Percentiles rank a stretch among this genome's conserved stretches.
phyloP scores from a whole-genome alignment of 1,284 basidiomycete genomes.

The Apiotrichum mycotoxinovorans region DNA sequence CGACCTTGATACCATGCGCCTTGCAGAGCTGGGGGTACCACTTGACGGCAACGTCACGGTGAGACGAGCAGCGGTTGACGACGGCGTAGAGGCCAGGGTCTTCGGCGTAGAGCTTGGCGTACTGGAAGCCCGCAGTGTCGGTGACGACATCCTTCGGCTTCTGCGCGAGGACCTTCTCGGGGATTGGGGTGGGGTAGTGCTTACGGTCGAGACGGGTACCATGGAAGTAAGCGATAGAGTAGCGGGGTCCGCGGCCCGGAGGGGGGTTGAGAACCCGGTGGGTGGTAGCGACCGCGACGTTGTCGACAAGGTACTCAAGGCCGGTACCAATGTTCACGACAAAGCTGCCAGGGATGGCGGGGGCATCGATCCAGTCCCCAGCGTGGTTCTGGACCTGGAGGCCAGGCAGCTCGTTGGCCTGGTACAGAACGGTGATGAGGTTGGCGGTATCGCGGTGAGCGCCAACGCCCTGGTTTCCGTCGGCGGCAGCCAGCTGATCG shows the following conservation, averaged over 20 bases:
- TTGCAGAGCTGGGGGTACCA: conserved; percentile 16
- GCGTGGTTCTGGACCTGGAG: conserved; percentile 67
- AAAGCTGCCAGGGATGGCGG: conserved; percentile 61
- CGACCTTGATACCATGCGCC: conserved; percentile 16
- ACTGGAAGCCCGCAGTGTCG: conserved; percentile 23
- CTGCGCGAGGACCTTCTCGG: conserved; percentile 13
- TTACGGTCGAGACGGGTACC: conserved; percentile 14
- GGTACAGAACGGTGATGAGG: conserved; percentile 67
- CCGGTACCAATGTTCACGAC: conserved; percentile 82
- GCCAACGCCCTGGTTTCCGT: conserved; percentile 22
- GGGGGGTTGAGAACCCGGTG: conserved; percentile 70
- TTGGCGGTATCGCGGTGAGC: conserved; percentile 21
- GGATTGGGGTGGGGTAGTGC: conserved; percentile 11
- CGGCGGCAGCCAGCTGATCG: conserved; percentile 10
- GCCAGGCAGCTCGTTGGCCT: conserved; percentile 50
- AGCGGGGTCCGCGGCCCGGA: conserved; percentile 63
- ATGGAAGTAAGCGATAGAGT: conserved; percentile 67
- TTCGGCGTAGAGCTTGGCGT: conserved; percentile 15
- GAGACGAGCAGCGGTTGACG: conserved; percentile 17
- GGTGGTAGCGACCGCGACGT: conserved; percentile 77
- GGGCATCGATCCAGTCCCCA: conserved; percentile 63
- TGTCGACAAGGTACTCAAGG: conserved; percentile 84
- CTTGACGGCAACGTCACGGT: conserved; percentile 20
- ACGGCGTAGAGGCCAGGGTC: conserved; percentile 16
- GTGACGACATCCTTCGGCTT: conserved; percentile 17